Percentiles rank a stretch among this genome's conserved stretches.
These are phyloP conservation scores for Lipomyces chichibuensis DNA, from an alignment of 805 yeast species.

Conservation along the genomic window DNA sequence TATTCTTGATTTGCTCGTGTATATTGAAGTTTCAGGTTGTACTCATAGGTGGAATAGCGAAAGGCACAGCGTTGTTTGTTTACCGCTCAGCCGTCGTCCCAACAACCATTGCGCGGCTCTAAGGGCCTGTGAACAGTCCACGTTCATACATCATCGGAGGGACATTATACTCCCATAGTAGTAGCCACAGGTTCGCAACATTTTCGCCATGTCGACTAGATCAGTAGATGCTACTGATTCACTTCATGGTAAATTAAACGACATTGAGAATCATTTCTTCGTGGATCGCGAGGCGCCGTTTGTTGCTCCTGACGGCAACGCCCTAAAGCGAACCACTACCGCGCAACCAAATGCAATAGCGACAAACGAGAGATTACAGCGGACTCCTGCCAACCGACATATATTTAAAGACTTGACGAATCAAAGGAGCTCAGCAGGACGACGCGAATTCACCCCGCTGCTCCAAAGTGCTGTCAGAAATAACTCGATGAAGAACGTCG, in stretches of 20 bases:
- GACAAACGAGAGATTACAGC: background rate
- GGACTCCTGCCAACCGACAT: constrained; percentile 9
- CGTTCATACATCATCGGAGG: background rate
- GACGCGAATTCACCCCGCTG: constrained; percentile 32
- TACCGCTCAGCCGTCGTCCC: no score
- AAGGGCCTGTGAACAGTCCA: no score
- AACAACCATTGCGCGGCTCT: no score
- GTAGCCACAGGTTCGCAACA: background rate
- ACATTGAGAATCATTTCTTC: constrained; percentile 10
- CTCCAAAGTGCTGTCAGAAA: constrained; percentile 25
- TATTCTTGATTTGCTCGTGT: background rate
- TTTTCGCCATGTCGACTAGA: constrained; percentile 3
- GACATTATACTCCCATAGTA: background rate
- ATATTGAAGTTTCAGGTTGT: no score
- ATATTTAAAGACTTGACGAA: constrained; percentile 8
- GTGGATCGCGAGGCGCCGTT: constrained; percentile 5
- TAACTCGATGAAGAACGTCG: background rate
- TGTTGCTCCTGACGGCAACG: background rate
- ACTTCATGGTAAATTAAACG: constrained; percentile 5
- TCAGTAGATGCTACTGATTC: constrained; percentile 6
- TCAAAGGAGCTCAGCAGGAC: background rate
- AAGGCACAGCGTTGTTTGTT: background rate
- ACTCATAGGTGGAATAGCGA: no score
- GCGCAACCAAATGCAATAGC: constrained; percentile 5
- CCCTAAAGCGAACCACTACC: background rate